Evolutionary conservation across 805 yeast species (phyloP).

Genomic region (Spathaspora passalidarum): DNA sequence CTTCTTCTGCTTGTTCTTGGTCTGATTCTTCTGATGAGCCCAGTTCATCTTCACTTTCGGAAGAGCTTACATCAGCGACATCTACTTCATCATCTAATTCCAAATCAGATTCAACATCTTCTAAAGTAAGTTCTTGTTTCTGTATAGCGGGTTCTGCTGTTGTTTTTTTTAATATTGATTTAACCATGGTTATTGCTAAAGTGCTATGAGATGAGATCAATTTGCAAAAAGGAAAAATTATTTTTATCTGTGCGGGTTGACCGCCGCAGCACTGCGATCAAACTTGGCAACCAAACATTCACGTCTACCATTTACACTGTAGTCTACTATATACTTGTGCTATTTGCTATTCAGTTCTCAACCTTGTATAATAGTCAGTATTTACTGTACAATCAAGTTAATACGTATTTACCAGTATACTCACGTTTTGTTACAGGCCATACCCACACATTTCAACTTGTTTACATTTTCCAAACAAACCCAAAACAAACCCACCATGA

Average conservation of each 20-base stretch:
- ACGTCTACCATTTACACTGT: too few relatives aligned
- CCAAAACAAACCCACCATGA: background rate
- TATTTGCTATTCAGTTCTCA: too few relatives aligned
- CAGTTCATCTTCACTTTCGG: slow-evolving; percentile 5
- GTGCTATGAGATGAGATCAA: background rate
- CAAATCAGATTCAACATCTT: slow-evolving; percentile 9
- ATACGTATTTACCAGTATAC: too few relatives aligned
- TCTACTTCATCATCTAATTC: slow-evolving; percentile 25
- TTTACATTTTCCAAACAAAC: slow-evolving; percentile 3
- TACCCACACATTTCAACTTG: background rate
- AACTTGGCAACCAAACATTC: too few relatives aligned
- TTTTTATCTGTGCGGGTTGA: too few relatives aligned
- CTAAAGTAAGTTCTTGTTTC: slow-evolving; percentile 19
- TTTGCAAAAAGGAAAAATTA: background rate
- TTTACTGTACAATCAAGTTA: too few relatives aligned
- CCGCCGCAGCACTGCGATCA: too few relatives aligned
- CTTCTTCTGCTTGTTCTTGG: slow-evolving; percentile 12
- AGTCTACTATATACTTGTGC: too few relatives aligned
- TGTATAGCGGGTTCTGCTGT: slow-evolving; percentile 14
- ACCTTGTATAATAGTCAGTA: too few relatives aligned
- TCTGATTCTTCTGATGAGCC: background rate
- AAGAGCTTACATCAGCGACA: slow-evolving; percentile 15
- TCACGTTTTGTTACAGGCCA: too few relatives aligned
- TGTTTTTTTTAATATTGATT: slow-evolving; percentile 15
- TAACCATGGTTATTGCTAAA: background rate